phyloP scores from a whole-genome alignment of 176 grass and related monocot genomes.

The Oryza australiensis region DNA sequence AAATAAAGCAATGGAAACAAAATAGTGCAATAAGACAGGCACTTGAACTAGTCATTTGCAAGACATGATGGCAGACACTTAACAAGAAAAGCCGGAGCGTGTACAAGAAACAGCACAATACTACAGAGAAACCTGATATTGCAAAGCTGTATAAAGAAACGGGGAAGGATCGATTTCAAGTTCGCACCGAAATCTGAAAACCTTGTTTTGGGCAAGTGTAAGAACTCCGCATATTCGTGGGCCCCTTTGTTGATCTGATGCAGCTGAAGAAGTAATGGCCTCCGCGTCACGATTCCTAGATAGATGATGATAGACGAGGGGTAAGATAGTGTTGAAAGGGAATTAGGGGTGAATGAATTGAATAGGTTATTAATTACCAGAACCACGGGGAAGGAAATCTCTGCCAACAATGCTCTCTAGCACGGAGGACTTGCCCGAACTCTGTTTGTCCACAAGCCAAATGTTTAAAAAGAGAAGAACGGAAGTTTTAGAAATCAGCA shows the following conservation, averaged over 20 bases:
- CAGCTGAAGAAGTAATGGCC: slow-evolving; percentile 68
- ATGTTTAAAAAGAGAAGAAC: neutral
- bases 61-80: neutral
- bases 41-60: neutral
- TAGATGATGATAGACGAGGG: neutral
- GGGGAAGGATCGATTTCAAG: neutral
- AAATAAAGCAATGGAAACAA: neutral
- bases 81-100: neutral
- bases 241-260: slow-evolving; percentile 46
- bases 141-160: neutral
- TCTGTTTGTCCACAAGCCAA: slow-evolving; percentile 36
- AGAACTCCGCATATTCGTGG: slow-evolving; percentile 66
- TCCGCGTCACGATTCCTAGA: slow-evolving; percentile 73
- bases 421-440: slow-evolving; percentile 77
- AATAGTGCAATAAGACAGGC: neutral
- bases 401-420: slow-evolving; percentile 72
- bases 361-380: slow-evolving; percentile 36
- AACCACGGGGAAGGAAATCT: slow-evolving; percentile 81
- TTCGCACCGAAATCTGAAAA: slow-evolving; percentile 69
- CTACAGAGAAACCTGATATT: neutral
- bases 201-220: slow-evolving; percentile 58
- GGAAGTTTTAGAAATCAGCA: no score
- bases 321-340: neutral
- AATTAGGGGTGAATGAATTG: neutral
- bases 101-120: neutral